These are phyloP conservation scores for Sanghuangporus baumii DNA, from an alignment of 1,284 basidiomycete genomes.

Conservation along the genomic window DNA sequence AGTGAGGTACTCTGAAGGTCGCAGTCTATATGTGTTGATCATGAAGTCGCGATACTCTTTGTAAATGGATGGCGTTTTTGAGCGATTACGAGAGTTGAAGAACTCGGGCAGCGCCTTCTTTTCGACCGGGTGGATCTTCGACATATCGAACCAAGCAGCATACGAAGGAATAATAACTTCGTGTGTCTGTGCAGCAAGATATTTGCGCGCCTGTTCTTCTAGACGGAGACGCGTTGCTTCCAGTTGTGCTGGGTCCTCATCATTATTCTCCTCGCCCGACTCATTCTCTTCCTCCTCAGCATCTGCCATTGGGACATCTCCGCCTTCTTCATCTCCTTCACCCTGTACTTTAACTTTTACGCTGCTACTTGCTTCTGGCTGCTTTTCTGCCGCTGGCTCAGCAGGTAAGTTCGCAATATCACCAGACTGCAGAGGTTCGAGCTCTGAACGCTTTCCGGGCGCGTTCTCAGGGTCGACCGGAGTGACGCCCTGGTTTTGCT, in stretches of 20 bases:
- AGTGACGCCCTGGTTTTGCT: conserved; percentile 55
- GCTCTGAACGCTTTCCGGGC: conserved; percentile 67
- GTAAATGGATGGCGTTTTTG: conserved; percentile 96
- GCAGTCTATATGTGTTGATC: conserved; percentile 96
- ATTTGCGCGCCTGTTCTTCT: conserved; percentile 86
- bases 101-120: conserved; percentile 93
- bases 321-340: conserved; percentile 44
- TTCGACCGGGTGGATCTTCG: conserved; percentile 90
- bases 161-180: conserved; percentile 97
- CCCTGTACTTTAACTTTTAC: conserved; percentile 56
- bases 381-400: conserved; percentile 36
- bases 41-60: conserved; percentile 99
- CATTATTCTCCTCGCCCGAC: conserved; percentile 67
- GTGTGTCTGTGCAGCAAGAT: conserved; percentile 96
- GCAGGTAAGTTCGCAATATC: conserved; percentile 70
- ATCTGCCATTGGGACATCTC: conserved; percentile 36
- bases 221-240: conserved; percentile 74
- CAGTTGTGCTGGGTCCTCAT: conserved; percentile 74
- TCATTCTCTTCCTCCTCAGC: conserved; percentile 63
- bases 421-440: conserved; percentile 63
- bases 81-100: conserved; percentile 93
- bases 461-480: conserved; percentile 73
- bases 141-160: conserved; percentile 97
- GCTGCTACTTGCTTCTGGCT: conserved; percentile 44
- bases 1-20: conserved; percentile 95